Percentiles rank a stretch among this genome's conserved stretches.
Evolutionary conservation across 768 basidiomycete genomes (phyloP).

Genomic region (Inosperma sp.): DNA sequence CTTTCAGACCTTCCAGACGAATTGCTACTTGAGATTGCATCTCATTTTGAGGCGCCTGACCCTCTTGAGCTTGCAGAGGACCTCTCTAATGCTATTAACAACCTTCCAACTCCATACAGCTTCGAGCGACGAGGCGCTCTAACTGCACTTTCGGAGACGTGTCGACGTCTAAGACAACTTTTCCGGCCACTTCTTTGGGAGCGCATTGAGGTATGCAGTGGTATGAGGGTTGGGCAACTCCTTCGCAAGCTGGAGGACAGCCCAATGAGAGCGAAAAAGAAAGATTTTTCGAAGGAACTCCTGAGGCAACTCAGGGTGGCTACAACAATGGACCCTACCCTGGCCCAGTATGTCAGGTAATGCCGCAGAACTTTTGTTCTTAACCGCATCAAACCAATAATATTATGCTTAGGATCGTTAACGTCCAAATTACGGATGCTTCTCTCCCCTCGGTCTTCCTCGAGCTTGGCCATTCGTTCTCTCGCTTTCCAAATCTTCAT

Average conservation of each 20-base stretch:
- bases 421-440: background rate
- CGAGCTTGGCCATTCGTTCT: too few relatives aligned
- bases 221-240: background rate
- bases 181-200: background rate
- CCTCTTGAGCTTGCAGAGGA: too few relatives aligned
- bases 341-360: background rate
- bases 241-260: background rate
- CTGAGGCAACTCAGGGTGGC: constrained; percentile 4
- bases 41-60: too few relatives aligned
- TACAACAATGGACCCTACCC: background rate
- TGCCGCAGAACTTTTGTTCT: too few relatives aligned
- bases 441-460: too few relatives aligned
- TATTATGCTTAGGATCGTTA: background rate
- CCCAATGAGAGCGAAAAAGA: background rate
- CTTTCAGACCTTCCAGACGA: constrained; percentile 2
- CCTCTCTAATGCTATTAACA: background rate
- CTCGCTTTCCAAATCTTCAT: too few relatives aligned
- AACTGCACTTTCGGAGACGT: background rate
- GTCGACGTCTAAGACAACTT: background rate
- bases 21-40: background rate
- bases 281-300: background rate
- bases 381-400: too few relatives aligned
- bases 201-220: background rate
- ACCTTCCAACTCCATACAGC: background rate
- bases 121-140: background rate